Evolutionary conservation across 2,329 filamentous ascomycete genomes (phyloP).

Genomic region (Verticillium albo-atrum): DNA sequence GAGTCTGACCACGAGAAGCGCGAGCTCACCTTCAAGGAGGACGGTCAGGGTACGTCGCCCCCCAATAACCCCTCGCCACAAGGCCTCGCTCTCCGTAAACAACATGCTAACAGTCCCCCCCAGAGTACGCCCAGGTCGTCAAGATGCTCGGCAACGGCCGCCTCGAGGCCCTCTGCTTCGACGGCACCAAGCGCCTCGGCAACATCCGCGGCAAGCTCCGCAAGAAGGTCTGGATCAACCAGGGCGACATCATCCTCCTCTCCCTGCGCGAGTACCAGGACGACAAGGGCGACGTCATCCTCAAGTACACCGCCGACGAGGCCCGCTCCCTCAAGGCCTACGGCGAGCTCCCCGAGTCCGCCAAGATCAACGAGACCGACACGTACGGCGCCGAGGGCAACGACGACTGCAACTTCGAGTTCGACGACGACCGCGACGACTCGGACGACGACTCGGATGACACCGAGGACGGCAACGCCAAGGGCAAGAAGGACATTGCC

Average conservation of each 20-base stretch:
- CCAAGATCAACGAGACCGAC: conserved; percentile 99
- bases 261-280: conserved; percentile 91
- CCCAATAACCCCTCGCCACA: background rate
- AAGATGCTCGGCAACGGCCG: conserved; percentile 97
- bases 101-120: background rate
- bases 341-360: conserved; percentile 92
- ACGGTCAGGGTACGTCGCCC: conserved; percentile 67
- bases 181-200: conserved; percentile 77
- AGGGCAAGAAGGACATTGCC: conserved; percentile 73
- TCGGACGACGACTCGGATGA: conserved; percentile 48
- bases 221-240: conserved; percentile 99
- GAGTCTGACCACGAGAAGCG: conserved; percentile 99
- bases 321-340: conserved; percentile 93
- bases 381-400: conserved; percentile 88
- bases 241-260: conserved; percentile 88
- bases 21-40: conserved; percentile 97
- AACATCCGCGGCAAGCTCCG: conserved; percentile 82
- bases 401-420: conserved; percentile 96
- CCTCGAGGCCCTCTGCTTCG: conserved; percentile 90
- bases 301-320: conserved; percentile 96
- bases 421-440: conserved; percentile 84
- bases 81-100: background rate
- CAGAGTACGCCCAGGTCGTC: conserved; percentile 86
- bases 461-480: conserved; percentile 49
- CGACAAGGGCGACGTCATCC: conserved; percentile 93